Base-by-base conservation (phyloP, 441 rosid species). In the Mallotus japonicus region DNA sequence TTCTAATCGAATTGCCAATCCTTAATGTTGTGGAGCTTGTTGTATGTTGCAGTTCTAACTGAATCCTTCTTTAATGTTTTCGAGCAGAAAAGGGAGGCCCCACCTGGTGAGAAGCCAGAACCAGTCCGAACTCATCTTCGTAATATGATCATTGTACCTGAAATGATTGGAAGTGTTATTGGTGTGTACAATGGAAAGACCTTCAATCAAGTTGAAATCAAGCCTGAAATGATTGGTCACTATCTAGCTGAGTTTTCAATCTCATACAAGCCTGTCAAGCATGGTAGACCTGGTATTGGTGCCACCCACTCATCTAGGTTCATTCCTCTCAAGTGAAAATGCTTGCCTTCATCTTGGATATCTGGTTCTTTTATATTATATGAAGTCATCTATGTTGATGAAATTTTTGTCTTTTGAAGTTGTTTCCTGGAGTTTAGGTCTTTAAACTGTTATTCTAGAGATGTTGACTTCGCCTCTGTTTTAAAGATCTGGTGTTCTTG, bases 221-320 rank as follows among this genome's bases (percentile, higher is more conserved):
- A 91, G 87, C 97, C 96, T 2, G 98, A 93, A 77, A 93, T 93
- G 97, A 91, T 93, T 72, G 90, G 95, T n/a, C 97, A 91, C 75
- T 93, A 89, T 82, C 74, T 91, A 28, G 98, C 97, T 10, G 97
- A 93, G 83, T 93, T 93, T 84, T 93, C 98, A 11, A 91, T 93
- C 77, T 82, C 90, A n/a, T 93, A 89, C 97, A 89, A 93, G 87
- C 97, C 97, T 0, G 97, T 93, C 4, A 93, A 91, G 93, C 97
- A 93, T 10, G 98, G 97, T 76, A 88, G 97, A 77, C 98, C 97
- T 6, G 98, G 97, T 78, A 87, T 91, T 62, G 93, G 93, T 83
- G 97, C 98, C 71, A 91, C 95, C 34, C 97, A 89, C 79, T 90
- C 91, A 7, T 91, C 93, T 9, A 83, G 97, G 87, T 91, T 93